Conservation (phyloP, 495 filamentous ascomycete genomes). For the Penicillium paradoxum region DNA sequence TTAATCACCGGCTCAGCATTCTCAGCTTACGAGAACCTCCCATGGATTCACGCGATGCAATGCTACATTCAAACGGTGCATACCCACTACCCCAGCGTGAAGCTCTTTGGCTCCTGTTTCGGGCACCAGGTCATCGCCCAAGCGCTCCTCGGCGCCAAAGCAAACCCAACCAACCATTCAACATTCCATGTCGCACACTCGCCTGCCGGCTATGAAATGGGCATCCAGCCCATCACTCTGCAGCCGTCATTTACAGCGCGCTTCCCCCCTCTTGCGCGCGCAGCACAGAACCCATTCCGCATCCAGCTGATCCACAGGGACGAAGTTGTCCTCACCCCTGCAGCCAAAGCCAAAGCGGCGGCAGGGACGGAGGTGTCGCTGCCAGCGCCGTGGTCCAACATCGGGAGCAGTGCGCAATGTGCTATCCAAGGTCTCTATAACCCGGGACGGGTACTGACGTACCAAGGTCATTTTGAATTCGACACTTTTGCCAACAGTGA, state of each 20-base stretch:
- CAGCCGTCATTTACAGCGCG: slow-evolving; percentile 22
- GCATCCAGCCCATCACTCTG: slow-evolving; percentile 33
- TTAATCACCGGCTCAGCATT: slow-evolving; percentile 37
- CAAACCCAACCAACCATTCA: background rate
- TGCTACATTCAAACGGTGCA: slow-evolving; percentile 33
- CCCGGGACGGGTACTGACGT: slow-evolving; percentile 32
- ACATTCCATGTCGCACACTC: slow-evolving; percentile 23
- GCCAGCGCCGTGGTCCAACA: slow-evolving; percentile 29
- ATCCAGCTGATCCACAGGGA: slow-evolving; percentile 36
- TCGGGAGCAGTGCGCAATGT: slow-evolving; percentile 30
- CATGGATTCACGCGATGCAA: slow-evolving; percentile 33
- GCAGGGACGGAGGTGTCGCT: slow-evolving; percentile 6
- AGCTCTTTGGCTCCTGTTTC: slow-evolving; percentile 47
- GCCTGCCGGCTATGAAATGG: slow-evolving; percentile 34
- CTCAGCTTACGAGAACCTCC: slow-evolving; percentile 31
- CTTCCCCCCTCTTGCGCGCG: slow-evolving; percentile 22
- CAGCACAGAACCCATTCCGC: slow-evolving; percentile 14
- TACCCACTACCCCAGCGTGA: slow-evolving; percentile 35
- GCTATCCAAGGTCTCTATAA: slow-evolving; percentile 40
- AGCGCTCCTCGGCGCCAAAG: slow-evolving; percentile 22
- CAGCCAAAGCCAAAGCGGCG: background rate
- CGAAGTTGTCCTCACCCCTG: slow-evolving; percentile 23
- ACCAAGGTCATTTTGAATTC: slow-evolving; percentile 44
- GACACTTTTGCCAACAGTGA: slow-evolving; percentile 36
- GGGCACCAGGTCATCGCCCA: slow-evolving; percentile 46